These are phyloP conservation scores for Talaromyces amestolkiae DNA, from an alignment of 2,329 filamentous ascomycete species.

Conservation along the genomic window DNA sequence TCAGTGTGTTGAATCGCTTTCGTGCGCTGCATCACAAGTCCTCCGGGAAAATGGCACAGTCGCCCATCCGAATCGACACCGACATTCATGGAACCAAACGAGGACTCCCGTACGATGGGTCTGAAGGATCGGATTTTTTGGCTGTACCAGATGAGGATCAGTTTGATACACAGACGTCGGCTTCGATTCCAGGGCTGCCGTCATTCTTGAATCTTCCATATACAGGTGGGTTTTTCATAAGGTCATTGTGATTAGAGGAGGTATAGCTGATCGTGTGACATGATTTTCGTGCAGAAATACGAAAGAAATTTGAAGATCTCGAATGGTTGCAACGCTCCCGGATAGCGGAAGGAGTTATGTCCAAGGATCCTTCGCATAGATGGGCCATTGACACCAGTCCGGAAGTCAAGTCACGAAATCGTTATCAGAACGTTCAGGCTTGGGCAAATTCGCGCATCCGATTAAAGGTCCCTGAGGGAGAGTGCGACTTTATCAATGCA, in stretches of 20 bases:
- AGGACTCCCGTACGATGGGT: slow-evolving; percentile 34
- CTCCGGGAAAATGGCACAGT: slow-evolving; percentile 41
- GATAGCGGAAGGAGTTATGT: slow-evolving; percentile 46
- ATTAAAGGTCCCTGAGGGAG: slow-evolving; percentile 70
- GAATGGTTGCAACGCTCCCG: slow-evolving; percentile 60
- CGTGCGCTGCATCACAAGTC: slow-evolving; percentile 41
- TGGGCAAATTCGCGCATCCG: slow-evolving; percentile 84
- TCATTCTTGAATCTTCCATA: slow-evolving; percentile 40
- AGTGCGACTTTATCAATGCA: slow-evolving; percentile 79
- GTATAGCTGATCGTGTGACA: not conserved
- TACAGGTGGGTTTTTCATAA: slow-evolving; percentile 32
- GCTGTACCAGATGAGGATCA: slow-evolving; percentile 26
- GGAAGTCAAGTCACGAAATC: slow-evolving; percentile 65
- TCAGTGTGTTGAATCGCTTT: slow-evolving; percentile 42
- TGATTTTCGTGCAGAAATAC: slow-evolving; percentile 50
- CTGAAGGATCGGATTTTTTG: slow-evolving; percentile 32
- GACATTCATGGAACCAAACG: slow-evolving; percentile 40
- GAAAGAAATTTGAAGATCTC: slow-evolving; percentile 60
- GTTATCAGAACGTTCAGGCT: slow-evolving; percentile 86
- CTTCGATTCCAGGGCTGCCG: slow-evolving; percentile 34
- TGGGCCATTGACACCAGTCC: slow-evolving; percentile 60
- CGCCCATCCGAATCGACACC: slow-evolving; percentile 41
- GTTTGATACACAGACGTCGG: not conserved
- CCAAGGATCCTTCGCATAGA: slow-evolving; percentile 49
- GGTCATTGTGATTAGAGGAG: not conserved